These are phyloP conservation scores for Claviceps pazoutovae DNA, from an alignment of 2,329 filamentous ascomycete genomes.

Conservation along the genomic window DNA sequence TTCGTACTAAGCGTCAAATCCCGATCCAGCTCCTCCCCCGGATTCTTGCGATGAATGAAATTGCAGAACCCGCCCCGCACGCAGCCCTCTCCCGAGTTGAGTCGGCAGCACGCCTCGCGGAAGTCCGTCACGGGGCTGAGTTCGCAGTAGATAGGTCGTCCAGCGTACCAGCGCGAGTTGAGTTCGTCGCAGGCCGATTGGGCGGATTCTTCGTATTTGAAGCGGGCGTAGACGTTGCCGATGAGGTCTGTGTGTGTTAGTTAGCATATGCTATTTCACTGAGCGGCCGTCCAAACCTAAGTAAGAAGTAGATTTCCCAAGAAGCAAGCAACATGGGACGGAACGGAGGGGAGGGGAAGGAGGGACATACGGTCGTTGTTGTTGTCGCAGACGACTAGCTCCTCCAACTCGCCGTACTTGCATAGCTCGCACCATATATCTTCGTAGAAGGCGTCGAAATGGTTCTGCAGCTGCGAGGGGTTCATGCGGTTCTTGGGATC, in stretches of 20 bases:
- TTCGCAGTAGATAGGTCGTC: slow-evolving; percentile 95
- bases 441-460: slow-evolving; percentile 99
- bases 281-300: too few species aligned
- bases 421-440: slow-evolving; percentile 99
- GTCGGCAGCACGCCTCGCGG: slow-evolving; percentile 86
- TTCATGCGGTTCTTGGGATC: slow-evolving; percentile 97
- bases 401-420: slow-evolving; percentile 94
- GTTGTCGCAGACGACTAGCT: slow-evolving; percentile 97
- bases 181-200: slow-evolving; percentile 88
- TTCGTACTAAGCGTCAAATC: slow-evolving; percentile 82
- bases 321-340: too few species aligned
- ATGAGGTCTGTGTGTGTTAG: slow-evolving; percentile 55
- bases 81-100: slow-evolving; percentile 91
- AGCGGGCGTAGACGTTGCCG: slow-evolving; percentile 96
- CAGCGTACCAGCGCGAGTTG: slow-evolving; percentile 94
- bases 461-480: slow-evolving; percentile 87
- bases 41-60: slow-evolving; percentile 97
- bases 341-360: too few species aligned
- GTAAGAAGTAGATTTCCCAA: background rate
- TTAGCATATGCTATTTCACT: slow-evolving; percentile 10
- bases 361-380: slow-evolving; percentile 77
- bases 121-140: slow-evolving; percentile 95
- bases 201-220: slow-evolving; percentile 98
- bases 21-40: slow-evolving; percentile 71
- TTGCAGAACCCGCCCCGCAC: slow-evolving; percentile 96